Evolutionary conservation across 2,329 filamentous ascomycete species (phyloP).

Genomic region (Fusarium sp.): DNA sequence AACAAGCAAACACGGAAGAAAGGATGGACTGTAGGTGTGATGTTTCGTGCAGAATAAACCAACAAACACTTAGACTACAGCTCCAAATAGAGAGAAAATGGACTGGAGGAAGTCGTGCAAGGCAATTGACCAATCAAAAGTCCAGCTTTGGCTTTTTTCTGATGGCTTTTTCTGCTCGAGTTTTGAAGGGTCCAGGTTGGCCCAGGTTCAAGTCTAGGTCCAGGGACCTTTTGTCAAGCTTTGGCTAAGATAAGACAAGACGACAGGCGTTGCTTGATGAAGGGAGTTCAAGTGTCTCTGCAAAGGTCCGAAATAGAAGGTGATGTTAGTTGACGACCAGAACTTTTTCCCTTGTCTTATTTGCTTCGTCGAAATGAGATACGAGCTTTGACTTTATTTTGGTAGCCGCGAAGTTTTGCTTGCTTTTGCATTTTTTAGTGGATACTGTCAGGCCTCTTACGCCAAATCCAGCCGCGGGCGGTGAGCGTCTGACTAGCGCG

Average conservation of each 20-base stretch:
- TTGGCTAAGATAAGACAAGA: slow-evolving; percentile 13
- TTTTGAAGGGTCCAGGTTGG: slow-evolving; percentile 21
- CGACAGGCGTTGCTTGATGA: not conserved
- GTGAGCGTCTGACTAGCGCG: slow-evolving; percentile 44
- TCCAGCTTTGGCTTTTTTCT: slow-evolving; percentile 3
- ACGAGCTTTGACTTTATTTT: slow-evolving; percentile 25
- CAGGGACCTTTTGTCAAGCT: slow-evolving; percentile 4
- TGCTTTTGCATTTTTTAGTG: slow-evolving; percentile 37
- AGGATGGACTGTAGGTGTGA: not conserved
- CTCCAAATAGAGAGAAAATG: slow-evolving; percentile 3
- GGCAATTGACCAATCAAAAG: slow-evolving; percentile 28
- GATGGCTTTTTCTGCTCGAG: slow-evolving; percentile 16
- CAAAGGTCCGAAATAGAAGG: not conserved
- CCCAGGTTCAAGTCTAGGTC: not conserved
- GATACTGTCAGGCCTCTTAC: slow-evolving; percentile 15
- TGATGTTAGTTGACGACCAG: slow-evolving; percentile 21
- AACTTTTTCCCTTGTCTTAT: slow-evolving; percentile 28
- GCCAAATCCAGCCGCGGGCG: slow-evolving; percentile 47
- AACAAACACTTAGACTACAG: slow-evolving; percentile 31
- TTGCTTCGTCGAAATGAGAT: slow-evolving; percentile 25
- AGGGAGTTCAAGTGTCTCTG: slow-evolving; percentile 13
- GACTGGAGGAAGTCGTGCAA: not conserved
- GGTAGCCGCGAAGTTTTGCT: slow-evolving; percentile 32
- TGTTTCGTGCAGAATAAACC: slow-evolving; percentile 9
- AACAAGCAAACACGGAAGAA: slow-evolving; percentile 35